Base-by-base conservation (phyloP, 441 rosid species). In the Eruca vesicaria region DNA sequence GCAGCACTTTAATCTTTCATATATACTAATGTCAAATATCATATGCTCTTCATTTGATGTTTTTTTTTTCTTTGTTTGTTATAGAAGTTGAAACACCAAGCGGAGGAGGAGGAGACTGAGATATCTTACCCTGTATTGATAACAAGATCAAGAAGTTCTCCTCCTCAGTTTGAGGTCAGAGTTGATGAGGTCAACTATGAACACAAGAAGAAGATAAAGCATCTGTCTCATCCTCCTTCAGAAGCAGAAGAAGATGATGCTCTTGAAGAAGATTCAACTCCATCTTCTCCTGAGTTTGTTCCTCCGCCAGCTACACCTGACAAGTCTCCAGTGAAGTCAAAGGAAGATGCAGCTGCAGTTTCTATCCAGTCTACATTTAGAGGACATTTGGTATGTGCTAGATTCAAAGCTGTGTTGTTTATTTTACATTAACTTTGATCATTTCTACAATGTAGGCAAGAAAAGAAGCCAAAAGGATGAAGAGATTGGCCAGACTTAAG, bases 351-450 rank as follows among this genome's bases (percentile, higher is more conserved):
- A 9, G 84, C 94, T 19, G 88, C 92, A 26, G 84, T 93, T 76
- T 82, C 79, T 75, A 89, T 95, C 77, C 98, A 93, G 76, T 83
- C 88, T 26, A 87, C 97, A 7, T 90, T 95, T 78, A 85, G 97
- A 23, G 95, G 93, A 8, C 84, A 85, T 75, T 69, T 85, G 92
- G 98, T 87, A 83, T 38, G 78, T 16, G 63, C 36, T 35, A 10
- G 31, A 72, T 11, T 35, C 16, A 38, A 52, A 72, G 38, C 9
- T 7, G 7, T 8, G 48, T 20, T 71, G 66, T 45, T 15, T 7
- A 45, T 45, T 15, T 38, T 45, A 12, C 1, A 1, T 41, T 41
- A 38, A 28, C 6, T 19, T 50, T 32, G 64, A 9, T 62, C 58
- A 16, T 55, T 16, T 78, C 36, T 74, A 68, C 9, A 63, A 78